These are phyloP conservation scores for Hemileccinum rubropunctum DNA, from an alignment of 768 basidiomycete genomes.

Conservation along the genomic window DNA sequence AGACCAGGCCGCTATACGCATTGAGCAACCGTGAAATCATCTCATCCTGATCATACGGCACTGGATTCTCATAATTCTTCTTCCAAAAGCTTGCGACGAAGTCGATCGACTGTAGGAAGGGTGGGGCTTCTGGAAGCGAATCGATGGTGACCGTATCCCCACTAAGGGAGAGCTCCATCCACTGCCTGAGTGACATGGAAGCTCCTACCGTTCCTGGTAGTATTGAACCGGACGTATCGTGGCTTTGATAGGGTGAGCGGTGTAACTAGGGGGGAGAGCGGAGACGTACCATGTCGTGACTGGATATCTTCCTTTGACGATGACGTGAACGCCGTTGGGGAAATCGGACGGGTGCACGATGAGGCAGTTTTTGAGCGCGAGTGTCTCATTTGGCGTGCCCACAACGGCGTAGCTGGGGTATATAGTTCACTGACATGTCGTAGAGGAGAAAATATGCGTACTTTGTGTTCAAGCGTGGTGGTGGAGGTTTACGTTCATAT, in stretches of 20 bases:
- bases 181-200: conserved; percentile 77
- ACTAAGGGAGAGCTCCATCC: conserved; percentile 78
- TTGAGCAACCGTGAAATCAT: conserved; percentile 73
- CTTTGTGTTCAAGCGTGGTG: conserved; percentile 32
- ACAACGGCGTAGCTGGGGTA: conserved; percentile 52
- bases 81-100: conserved; percentile 71
- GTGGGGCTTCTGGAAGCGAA: conserved; percentile 51
- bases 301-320: conserved; percentile 69
- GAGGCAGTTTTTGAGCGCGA: conserved; percentile 80
- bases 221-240: conserved; percentile 75
- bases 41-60: conserved; percentile 86
- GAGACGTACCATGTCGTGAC: conserved; percentile 68
- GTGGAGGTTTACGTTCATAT: conserved; percentile 40
- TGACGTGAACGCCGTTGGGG: conserved; percentile 64
- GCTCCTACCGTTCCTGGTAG: conserved; percentile 71
- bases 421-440: neutral
- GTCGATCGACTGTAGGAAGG: conserved; percentile 76
- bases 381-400: conserved; percentile 56
- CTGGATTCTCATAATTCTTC: conserved; percentile 50
- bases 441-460: neutral
- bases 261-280: neutral
- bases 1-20: conserved; percentile 69
- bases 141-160: conserved; percentile 79
- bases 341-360: conserved; percentile 82
- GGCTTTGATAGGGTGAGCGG: conserved; percentile 46